phyloP scores from a whole-genome alignment of 768 basidiomycete species.

The Gymnopilus dilepis region DNA sequence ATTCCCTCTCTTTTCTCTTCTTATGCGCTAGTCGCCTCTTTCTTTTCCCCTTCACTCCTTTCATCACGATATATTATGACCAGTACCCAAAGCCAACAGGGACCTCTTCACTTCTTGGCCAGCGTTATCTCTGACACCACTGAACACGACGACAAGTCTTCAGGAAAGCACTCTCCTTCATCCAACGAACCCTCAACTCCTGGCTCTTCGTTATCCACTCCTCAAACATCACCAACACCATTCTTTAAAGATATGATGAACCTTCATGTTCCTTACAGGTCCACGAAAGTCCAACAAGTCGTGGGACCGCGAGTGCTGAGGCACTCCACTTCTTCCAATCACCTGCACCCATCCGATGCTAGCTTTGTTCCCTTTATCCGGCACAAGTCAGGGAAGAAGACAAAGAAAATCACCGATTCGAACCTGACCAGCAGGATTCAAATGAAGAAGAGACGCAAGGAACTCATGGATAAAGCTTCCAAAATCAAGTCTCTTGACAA shows the following conservation, averaged over 20 bases:
- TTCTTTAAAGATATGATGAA: constrained; percentile 30
- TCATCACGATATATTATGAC: constrained; percentile 38
- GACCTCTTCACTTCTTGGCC: constrained; percentile 45
- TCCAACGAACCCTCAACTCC: constrained; percentile 21
- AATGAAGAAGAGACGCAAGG: constrained; percentile 38
- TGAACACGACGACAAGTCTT: constrained; percentile 22
- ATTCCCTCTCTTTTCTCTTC: constrained; percentile 27
- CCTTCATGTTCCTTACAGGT: constrained; percentile 32
- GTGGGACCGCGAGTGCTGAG: constrained; percentile 28
- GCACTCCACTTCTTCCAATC: constrained; percentile 36
- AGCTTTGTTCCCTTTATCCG: constrained; percentile 32
- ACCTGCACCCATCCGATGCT: constrained; percentile 25
- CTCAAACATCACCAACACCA: constrained; percentile 16
- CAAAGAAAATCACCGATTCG: constrained; percentile 30
- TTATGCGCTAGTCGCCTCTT: constrained; percentile 42
- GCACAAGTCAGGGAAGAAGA: constrained; percentile 32
- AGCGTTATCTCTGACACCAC: constrained; percentile 37
- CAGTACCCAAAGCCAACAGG: constrained; percentile 26
- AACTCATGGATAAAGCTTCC: constrained; percentile 41
- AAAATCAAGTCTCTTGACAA: constrained; percentile 53
- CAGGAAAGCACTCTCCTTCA: constrained; percentile 20
- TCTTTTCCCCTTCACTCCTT: constrained; percentile 30
- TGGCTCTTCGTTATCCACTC: constrained; percentile 27
- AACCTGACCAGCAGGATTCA: constrained; percentile 35
- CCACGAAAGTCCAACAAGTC: constrained; percentile 23